Evolutionary conservation across 208 protist genomes (phyloP).

Genomic region (Acanthamoeba sp.): DNA sequence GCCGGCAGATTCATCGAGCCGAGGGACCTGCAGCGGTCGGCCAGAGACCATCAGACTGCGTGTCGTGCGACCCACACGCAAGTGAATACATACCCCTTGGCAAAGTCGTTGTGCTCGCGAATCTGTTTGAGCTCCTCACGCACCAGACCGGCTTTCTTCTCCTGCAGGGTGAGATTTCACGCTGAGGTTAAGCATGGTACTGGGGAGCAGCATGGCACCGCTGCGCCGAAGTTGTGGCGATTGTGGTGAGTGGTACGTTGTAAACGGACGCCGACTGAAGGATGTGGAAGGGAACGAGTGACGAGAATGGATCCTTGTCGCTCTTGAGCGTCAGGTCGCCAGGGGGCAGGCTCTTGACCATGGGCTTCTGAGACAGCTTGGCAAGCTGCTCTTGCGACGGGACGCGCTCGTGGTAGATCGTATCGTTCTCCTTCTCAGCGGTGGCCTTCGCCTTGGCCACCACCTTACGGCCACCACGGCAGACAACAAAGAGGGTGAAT

Average conservation of each 20-base stretch:
- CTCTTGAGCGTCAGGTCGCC: background rate
- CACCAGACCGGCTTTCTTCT: slow-evolving; percentile 33
- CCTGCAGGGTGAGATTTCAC: background rate
- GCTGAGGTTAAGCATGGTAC: background rate
- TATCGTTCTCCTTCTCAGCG: slow-evolving; percentile 42
- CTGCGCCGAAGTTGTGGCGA: background rate
- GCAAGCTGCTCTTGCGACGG: background rate
- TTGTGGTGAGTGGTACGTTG: background rate
- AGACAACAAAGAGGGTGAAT: background rate
- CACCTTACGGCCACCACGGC: background rate
- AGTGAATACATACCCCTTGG: background rate
- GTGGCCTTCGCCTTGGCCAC: background rate
- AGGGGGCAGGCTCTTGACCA: slow-evolving; percentile 14
- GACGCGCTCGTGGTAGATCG: slow-evolving; percentile 51
- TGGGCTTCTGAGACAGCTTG: background rate
- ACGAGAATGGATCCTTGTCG: slow-evolving; percentile 39
- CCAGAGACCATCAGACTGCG: background rate
- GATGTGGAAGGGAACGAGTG: slow-evolving; percentile 18
- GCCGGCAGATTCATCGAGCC: slow-evolving; percentile 48
- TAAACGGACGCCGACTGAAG: slow-evolving; percentile 23
- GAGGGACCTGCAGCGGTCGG: background rate
- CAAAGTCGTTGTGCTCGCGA: slow-evolving; percentile 41
- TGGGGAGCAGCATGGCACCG: no score
- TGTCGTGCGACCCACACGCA: background rate
- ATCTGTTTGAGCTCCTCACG: slow-evolving; percentile 39